Evolutionary conservation across 495 filamentous ascomycete genomes (phyloP).

Genomic region (Peziza echinospora): DNA sequence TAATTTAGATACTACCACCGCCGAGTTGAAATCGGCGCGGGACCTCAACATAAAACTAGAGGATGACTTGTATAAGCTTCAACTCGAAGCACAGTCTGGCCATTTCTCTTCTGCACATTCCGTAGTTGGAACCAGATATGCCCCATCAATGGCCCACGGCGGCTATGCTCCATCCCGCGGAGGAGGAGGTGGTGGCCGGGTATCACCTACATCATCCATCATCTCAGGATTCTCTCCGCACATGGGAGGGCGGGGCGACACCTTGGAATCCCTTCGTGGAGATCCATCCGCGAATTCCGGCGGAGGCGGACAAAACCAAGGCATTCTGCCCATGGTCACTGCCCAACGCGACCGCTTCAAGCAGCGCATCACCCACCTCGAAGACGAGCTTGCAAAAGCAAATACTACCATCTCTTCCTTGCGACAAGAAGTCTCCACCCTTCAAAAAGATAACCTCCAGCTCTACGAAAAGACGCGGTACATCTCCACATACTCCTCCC

Average conservation of each 20-base stretch:
- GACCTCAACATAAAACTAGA: conserved; percentile 74
- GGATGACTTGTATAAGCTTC: conserved; percentile 70
- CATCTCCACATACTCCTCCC: conserved; percentile 69
- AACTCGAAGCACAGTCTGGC: conserved; percentile 59
- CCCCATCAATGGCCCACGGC: conserved; percentile 44
- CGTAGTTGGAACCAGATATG: conserved; percentile 77
- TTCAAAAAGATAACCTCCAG: conserved; percentile 90
- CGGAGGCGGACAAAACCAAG: too few relatives aligned
- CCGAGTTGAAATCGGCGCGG: conserved; percentile 66
- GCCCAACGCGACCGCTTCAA: conserved; percentile 97
- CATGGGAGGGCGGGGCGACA: conserved; percentile 12
- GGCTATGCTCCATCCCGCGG: conserved; percentile 22
- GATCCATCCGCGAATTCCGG: conserved; percentile 16
- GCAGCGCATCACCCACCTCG: conserved; percentile 77
- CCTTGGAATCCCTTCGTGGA: neutral
- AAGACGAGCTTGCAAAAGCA: conserved; percentile 66
- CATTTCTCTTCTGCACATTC: conserved; percentile 66
- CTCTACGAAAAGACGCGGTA: conserved; percentile 98
- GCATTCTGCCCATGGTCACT: conserved; percentile 93
- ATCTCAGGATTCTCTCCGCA: conserved; percentile 59
- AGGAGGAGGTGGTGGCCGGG: conserved; percentile 33
- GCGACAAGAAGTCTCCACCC: conserved; percentile 69
- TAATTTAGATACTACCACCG: conserved; percentile 61
- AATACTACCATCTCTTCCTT: conserved; percentile 67
- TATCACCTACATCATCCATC: conserved; percentile 92